A percentile compares a stretch with the other conserved stretches of the same genome.
Evolutionary conservation across 257 asterid species (phyloP).

Genomic region (Eucommia ulmoides): DNA sequence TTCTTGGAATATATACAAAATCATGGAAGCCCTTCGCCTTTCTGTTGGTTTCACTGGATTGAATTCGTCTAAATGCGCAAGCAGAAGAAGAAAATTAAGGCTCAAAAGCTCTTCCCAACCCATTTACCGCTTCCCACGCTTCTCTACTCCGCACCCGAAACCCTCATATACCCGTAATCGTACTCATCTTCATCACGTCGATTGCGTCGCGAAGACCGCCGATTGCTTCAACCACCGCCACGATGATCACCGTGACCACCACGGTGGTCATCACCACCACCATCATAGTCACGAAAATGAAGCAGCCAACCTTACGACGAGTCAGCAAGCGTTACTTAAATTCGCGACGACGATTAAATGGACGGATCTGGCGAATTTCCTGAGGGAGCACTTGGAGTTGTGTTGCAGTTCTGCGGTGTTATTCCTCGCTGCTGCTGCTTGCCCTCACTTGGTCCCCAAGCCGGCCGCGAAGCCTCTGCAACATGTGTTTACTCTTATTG

Average conservation of each 20-base stretch:
- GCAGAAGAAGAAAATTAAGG: background rate
- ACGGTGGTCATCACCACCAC: slow-evolving; percentile 18
- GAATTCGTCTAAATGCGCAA: too few species aligned
- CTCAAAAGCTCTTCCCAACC: background rate
- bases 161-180: background rate
- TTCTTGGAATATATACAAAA: too few species aligned
- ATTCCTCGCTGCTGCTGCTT: slow-evolving; percentile 60
- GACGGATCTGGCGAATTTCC: slow-evolving; percentile 55
- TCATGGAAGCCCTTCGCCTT: slow-evolving; percentile 15
- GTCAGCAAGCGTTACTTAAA: slow-evolving; percentile 47
- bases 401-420: slow-evolving; percentile 81
- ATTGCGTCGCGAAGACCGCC: slow-evolving; percentile 18
- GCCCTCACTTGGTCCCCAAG: slow-evolving; percentile 59
- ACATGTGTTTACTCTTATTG: slow-evolving; percentile 42
- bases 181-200: slow-evolving; percentile 9
- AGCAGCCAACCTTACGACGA: slow-evolving; percentile 32
- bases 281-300: slow-evolving; percentile 17
- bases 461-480: slow-evolving; percentile 49
- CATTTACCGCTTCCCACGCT: background rate
- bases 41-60: slow-evolving; percentile 2
- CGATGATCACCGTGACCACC: slow-evolving; percentile 11
- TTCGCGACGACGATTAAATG: slow-evolving; percentile 54
- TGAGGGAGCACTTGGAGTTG: slow-evolving; percentile 75
- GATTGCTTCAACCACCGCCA: slow-evolving; percentile 7
- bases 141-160: background rate